A percentile compares a stretch with the other conserved stretches of the same genome.
These are phyloP conservation scores for Ballota nigra DNA, from an alignment of 257 asterid genomes.

Conservation along the genomic window DNA sequence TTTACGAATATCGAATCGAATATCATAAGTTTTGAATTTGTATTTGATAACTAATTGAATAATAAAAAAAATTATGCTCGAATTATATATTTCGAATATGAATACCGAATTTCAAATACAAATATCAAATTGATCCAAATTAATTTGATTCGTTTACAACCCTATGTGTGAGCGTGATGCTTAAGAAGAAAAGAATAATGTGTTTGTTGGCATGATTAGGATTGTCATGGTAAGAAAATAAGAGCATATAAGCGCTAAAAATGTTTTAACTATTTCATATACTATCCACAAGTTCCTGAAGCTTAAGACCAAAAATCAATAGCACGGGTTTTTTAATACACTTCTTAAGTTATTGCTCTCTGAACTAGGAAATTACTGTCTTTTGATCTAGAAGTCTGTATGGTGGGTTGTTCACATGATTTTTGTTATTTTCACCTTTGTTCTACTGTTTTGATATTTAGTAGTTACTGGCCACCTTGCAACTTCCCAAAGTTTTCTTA, in stretches of 20 bases:
- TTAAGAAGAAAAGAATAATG: not conserved
- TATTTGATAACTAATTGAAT: too few relatives aligned
- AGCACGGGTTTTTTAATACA: not conserved
- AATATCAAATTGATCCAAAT: too few relatives aligned
- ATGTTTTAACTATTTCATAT: not conserved
- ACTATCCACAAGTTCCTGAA: not conserved
- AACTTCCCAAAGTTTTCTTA: not conserved
- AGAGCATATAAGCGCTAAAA: not conserved
- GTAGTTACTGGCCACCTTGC: not conserved
- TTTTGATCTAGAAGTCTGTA: not conserved
- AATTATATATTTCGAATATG: too few relatives aligned
- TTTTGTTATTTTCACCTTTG: not conserved
- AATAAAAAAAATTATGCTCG: too few relatives aligned
- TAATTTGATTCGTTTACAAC: too few relatives aligned
- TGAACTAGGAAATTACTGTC: not conserved
- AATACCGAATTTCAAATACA: too few relatives aligned
- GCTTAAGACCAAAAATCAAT: not conserved
- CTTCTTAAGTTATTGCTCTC: not conserved
- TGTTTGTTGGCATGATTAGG: conserved; percentile 1
- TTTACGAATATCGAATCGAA: too few relatives aligned
- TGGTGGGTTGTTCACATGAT: not conserved
- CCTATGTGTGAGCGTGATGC: not conserved
- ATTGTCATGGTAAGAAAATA: not conserved
- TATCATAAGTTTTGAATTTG: too few relatives aligned
- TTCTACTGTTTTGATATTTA: not conserved